Percentiles rank a stretch among this genome's conserved stretches.
These are phyloP conservation scores for Nasturtium officinale DNA, from an alignment of 345 rosid genomes.

Conservation along the genomic window DNA sequence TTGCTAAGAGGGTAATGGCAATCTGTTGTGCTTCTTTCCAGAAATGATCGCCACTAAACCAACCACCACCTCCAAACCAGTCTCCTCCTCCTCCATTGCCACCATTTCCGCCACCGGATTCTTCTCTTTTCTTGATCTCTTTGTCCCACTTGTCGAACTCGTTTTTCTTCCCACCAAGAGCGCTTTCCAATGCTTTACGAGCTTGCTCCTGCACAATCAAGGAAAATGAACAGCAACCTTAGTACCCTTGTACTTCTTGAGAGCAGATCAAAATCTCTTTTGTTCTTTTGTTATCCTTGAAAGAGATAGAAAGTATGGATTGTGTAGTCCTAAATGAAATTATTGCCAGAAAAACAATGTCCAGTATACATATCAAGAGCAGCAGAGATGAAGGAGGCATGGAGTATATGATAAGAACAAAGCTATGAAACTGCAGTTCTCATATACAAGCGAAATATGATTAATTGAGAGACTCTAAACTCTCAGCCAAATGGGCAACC, in stretches of 20 bases:
- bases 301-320: background rate
- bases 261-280: background rate
- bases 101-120: slow-evolving; percentile 64
- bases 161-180: slow-evolving; percentile 84
- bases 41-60: slow-evolving; percentile 75
- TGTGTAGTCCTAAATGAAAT: background rate
- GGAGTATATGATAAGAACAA: background rate
- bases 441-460: background rate
- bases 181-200: slow-evolving; percentile 79
- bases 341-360: background rate
- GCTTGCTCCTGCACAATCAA: slow-evolving; percentile 74
- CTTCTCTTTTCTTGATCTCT: slow-evolving; percentile 89
- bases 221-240: background rate
- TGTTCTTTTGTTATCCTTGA: background rate
- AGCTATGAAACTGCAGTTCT: background rate
- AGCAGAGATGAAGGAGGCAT: background rate
- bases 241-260: background rate
- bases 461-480: background rate
- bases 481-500: background rate
- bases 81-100: slow-evolving; percentile 79
- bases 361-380: background rate
- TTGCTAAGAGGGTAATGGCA: slow-evolving; percentile 62
- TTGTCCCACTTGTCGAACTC: slow-evolving; percentile 84
- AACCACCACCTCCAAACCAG: slow-evolving; percentile 90
- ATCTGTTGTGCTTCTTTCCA: slow-evolving; percentile 78